Evolutionary conservation across 441 rosid species (phyloP).

Genomic region (Mallotus japonicus): DNA sequence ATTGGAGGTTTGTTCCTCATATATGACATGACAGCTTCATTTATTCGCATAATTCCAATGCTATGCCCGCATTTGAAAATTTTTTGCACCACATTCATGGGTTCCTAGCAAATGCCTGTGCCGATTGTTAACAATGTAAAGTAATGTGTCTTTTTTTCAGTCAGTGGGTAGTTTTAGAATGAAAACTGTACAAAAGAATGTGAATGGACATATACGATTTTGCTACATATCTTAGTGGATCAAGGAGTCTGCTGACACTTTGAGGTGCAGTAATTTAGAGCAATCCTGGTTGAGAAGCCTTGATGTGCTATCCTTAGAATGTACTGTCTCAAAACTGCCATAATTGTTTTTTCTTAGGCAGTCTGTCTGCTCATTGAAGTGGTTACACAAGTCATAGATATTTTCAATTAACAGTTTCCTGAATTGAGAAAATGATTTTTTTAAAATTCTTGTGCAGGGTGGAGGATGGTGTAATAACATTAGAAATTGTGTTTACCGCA

Average conservation of each 20-base stretch:
- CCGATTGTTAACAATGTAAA: neutral
- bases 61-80: neutral
- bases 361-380: conserved; percentile 5
- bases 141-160: neutral
- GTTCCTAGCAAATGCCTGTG: neutral
- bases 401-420: neutral
- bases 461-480: conserved; percentile 96
- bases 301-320: neutral
- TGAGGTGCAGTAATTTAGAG: neutral
- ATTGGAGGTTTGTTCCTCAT: conserved; percentile 60
- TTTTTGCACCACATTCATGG: too few relatives aligned
- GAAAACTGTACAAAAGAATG: neutral
- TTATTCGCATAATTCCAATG: neutral
- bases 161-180: too few relatives aligned
- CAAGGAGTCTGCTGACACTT: neutral
- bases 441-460: conserved; percentile 52
- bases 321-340: neutral
- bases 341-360: neutral
- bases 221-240: conserved; percentile 2
- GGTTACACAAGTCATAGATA: conserved; percentile 1
- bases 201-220: neutral
- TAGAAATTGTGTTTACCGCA: conserved; percentile 73
- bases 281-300: too few relatives aligned
- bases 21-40: neutral
- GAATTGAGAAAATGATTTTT: conserved; percentile 10